These are phyloP conservation scores for Ustilago bromivora DNA, from an alignment of 1,284 basidiomycete species.

Conservation along the genomic window DNA sequence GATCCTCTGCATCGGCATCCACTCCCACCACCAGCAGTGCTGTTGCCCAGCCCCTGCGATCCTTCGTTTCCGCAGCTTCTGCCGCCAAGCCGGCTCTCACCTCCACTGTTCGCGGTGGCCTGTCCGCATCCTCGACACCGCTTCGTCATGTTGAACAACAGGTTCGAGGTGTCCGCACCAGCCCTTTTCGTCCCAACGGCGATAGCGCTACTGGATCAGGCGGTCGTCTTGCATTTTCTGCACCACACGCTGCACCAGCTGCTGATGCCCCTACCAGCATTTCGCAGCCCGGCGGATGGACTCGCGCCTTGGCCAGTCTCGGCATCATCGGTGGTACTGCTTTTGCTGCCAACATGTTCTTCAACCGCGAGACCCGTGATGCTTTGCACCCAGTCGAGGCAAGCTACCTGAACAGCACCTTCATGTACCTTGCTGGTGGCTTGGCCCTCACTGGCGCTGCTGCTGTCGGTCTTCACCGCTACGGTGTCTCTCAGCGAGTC, in stretches of 20 bases:
- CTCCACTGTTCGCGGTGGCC: constrained; percentile 6
- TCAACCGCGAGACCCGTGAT: constrained; percentile 67
- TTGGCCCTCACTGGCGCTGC: constrained; percentile 80
- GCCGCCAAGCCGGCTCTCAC: constrained; percentile 18
- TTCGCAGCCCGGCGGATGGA: constrained; percentile 62
- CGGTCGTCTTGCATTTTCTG: constrained; percentile 44
- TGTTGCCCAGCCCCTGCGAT: constrained; percentile 37
- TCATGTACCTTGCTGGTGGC: constrained; percentile 86
- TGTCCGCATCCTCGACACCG: constrained; percentile 9
- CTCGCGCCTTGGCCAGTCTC: constrained; percentile 56
- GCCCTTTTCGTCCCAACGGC: constrained; percentile 48
- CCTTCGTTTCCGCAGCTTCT: constrained; percentile 16
- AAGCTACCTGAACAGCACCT: constrained; percentile 80
- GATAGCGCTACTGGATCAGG: constrained; percentile 16
- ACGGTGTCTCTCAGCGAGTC: constrained; percentile 80
- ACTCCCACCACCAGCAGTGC: constrained; percentile 23
- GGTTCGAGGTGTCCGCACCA: constrained; percentile 46
- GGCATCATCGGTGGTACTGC: constrained; percentile 67
- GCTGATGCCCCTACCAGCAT: constrained; percentile 56
- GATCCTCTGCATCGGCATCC: constrained; percentile 33
- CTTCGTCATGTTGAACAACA: constrained; percentile 41
- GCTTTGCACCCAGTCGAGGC: constrained; percentile 51
- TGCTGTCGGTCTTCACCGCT: constrained; percentile 82
- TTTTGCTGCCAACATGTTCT: constrained; percentile 65
- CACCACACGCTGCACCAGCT: constrained; percentile 56